Evolutionary conservation across 352 stramenopile genomes (phyloP), one percentile per base, ranked within the genome.

Genomic region (Blastocystis sp.): DNA sequence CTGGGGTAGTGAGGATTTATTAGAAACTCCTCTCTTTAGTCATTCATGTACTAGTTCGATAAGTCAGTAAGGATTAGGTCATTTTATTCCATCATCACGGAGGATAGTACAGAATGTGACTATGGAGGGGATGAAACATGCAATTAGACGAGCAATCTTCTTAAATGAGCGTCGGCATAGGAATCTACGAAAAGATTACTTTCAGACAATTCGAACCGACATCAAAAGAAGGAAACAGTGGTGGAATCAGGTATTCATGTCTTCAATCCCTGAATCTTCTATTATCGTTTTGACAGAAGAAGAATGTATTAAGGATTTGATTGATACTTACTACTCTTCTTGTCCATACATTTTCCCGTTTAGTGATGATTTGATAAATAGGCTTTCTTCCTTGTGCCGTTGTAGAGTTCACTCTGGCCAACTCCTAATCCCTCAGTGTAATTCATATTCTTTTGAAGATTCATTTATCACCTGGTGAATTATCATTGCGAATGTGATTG

Each of bases 401-500:
- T 70, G 5, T 70, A 70, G 60, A 35, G 42, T 48, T n/a, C 13
- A 24, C 9, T 70, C 42, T 33, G 35, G 60, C 9, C 30, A 24
- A n/a, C 24, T 70, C 3, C 60, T 22, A 4, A n/a, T 22, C 35
- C 35, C 35, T 35, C 7, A 15, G 1, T 48, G 30, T 48, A 22
- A 48, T 70, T 33, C 24, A 11, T 22, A 19, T 24, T 70, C 42
- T 35, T 35, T 70, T 33, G 3, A 33, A 5, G 22, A 70, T 42
- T 22, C 42, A 3, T n/a, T 35, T 70, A 33, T 62, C 9, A 62
- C 51, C 1, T 66, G 30, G 22, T 62, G 9, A 1, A 62, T 80
- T 80, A 33, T 1, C 27, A 66, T 80, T 68, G 17, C 54, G 54
- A 30, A 48, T 11, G 17, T 68, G 69, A 68, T 80, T 80, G 3